A percentile compares a stretch with the other conserved stretches of the same genome.
phyloP scores from a whole-genome alignment of 2,329 filamentous ascomycete genomes.

The Thermoascus crustaceus region DNA sequence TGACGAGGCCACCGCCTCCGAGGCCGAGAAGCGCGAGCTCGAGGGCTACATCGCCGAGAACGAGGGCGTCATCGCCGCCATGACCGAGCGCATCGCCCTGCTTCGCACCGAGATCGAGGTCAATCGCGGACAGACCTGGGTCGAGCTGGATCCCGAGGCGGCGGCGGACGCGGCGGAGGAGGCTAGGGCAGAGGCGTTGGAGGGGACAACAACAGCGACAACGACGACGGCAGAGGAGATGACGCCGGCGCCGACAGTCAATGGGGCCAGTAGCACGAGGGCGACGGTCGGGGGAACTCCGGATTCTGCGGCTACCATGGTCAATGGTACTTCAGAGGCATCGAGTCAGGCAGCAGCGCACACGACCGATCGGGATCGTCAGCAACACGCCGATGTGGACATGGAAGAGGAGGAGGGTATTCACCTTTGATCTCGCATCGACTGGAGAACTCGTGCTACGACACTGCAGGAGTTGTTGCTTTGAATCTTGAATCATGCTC shows the following conservation, averaged over 20 bases:
- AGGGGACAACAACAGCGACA: background rate
- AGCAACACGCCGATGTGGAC: slow-evolving; percentile 12
- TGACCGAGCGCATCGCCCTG: slow-evolving; percentile 47
- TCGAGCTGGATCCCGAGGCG: slow-evolving; percentile 19
- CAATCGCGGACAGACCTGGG: slow-evolving; percentile 49
- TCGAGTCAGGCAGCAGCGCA: too few species aligned
- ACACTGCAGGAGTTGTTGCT: too few species aligned
- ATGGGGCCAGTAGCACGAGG: slow-evolving; percentile 13
- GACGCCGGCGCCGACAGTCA: slow-evolving; percentile 10
- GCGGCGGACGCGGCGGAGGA: slow-evolving; percentile 24
- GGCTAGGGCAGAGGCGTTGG: background rate
- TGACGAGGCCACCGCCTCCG: slow-evolving; percentile 46
- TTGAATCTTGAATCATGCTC: too few species aligned
- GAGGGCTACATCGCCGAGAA: slow-evolving; percentile 47
- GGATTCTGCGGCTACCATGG: background rate
- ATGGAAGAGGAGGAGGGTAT: slow-evolving; percentile 33
- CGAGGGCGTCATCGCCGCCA: slow-evolving; percentile 46
- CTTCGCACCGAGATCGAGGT: slow-evolving; percentile 45
- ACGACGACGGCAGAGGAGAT: background rate
- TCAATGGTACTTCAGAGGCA: background rate
- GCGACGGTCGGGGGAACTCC: slow-evolving; percentile 1
- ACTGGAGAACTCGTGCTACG: background rate
- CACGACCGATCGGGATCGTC: background rate
- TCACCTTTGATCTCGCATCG: slow-evolving; percentile 28
- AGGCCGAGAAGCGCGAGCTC: slow-evolving; percentile 35